These are phyloP conservation scores for Nitzschia palea DNA, from an alignment of 108 stramenopile species.

Conservation along the genomic window DNA sequence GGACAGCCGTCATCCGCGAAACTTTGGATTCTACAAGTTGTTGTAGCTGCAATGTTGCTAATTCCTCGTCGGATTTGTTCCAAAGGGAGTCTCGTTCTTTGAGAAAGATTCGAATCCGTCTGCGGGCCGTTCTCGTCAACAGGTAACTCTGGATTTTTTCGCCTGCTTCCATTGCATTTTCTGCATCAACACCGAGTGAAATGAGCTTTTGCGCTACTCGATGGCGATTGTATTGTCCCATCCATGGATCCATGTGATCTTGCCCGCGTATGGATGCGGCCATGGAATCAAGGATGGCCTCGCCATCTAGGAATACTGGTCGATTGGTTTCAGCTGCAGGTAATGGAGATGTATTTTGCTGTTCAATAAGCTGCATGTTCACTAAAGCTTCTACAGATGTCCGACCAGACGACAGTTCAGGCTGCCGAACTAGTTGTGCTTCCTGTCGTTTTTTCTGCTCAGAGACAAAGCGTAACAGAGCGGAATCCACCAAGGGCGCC, in stretches of 20 bases:
- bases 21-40: not conserved
- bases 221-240: slow-evolving; percentile 60
- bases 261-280: not conserved
- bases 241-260: slow-evolving; percentile 29
- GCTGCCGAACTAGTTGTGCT: slow-evolving; percentile 8
- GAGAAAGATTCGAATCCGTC: slow-evolving; percentile 62
- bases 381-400: not conserved
- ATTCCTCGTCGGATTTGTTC: slow-evolving; percentile 15
- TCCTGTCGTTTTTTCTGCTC: slow-evolving; percentile 43
- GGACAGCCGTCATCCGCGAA: not conserved
- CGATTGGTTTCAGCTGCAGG: slow-evolving; percentile 3
- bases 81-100: slow-evolving; percentile 63
- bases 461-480: slow-evolving; percentile 65
- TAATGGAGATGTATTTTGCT: not conserved
- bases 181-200: slow-evolving; percentile 44
- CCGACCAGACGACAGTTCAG: not conserved
- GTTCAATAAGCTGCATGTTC: not conserved
- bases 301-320: not conserved
- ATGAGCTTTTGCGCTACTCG: slow-evolving; percentile 50
- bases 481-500: slow-evolving; percentile 74
- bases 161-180: slow-evolving; percentile 49
- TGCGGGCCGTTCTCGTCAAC: slow-evolving; percentile 52
- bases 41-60: not conserved
- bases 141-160: slow-evolving; percentile 58
- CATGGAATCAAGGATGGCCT: not conserved